Conservation (phyloP, 208 protist species). For the Wallacemonas collosoma region DNA sequence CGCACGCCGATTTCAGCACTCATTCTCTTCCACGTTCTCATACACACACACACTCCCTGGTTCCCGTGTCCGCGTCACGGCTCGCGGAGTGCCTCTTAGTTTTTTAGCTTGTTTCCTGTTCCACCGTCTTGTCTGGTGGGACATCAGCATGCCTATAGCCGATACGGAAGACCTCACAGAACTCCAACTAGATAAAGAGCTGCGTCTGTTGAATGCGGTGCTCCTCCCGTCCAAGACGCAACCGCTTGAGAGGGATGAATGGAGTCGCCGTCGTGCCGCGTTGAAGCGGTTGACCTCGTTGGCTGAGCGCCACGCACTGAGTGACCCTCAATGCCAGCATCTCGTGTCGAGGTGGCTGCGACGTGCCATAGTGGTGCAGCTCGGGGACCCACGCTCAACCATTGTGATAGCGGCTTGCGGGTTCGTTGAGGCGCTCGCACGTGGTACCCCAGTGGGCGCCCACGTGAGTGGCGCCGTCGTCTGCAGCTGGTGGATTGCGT, state of each 20-base stretch:
- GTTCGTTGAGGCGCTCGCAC: slow-evolving; percentile 24
- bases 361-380: slow-evolving; percentile 15
- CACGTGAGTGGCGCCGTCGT: slow-evolving; percentile 4
- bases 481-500: slow-evolving; percentile 55
- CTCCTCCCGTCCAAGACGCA: neutral
- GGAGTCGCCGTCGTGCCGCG: slow-evolving; percentile 29
- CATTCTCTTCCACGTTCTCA: too few relatives aligned
- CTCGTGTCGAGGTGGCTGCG: slow-evolving; percentile 48
- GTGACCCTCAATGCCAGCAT: slow-evolving; percentile 30
- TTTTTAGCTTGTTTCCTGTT: too few relatives aligned
- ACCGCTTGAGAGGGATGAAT: slow-evolving; percentile 23
- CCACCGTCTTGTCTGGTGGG: too few relatives aligned
- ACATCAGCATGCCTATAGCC: too few relatives aligned
- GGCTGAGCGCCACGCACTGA: slow-evolving; percentile 32
- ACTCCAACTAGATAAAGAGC: neutral
- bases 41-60: too few relatives aligned
- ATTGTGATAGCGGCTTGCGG: slow-evolving; percentile 27
- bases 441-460: slow-evolving; percentile 14
- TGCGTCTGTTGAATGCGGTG: neutral
- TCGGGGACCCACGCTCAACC: slow-evolving; percentile 47
- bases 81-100: too few relatives aligned
- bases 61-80: too few relatives aligned
- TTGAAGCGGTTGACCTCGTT: slow-evolving; percentile 35
- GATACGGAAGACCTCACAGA: neutral
- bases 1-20: too few relatives aligned